Evolutionary conservation across 306 rosid species (phyloP), one percentile per base, ranked within the genome.

Genomic region (Morella rubra): DNA sequence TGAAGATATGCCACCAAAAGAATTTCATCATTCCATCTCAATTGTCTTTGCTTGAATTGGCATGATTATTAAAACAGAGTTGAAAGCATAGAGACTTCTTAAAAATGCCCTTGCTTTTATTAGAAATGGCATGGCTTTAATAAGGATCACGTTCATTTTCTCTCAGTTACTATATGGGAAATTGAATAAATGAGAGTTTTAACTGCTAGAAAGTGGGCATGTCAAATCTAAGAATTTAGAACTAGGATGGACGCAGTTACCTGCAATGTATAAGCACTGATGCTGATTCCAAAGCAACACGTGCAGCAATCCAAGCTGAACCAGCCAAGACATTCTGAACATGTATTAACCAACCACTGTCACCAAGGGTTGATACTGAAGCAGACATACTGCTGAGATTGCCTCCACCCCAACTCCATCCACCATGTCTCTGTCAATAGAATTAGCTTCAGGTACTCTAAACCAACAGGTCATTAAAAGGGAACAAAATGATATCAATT

Each of bases 251-350:
- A 27, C 2, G 18, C 65, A 40, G 77, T 73, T 70, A 95, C 99
- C 99, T 95, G 91, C 99, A 95, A 87, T 95, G 99, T 61, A 92
- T 96, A 78, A 95, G 97, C 77, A 95, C 99, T 13, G 99, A 90
- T 72, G 99, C 96, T 0, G 87, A 81, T 84, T 95, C 99, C 89
- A 92, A 80, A 81, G 80, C 92, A 86, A 91, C 89, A 47, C 96
- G 99, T 44, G 99, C 97, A 79, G 97, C 97, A 88, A 95, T 90
- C 99, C 99, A 95, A 76, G 91, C 91, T 59, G 97, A 91, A 78
- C 97, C 97, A 84, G 99, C 99, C 89, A 95, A 89, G 79, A 95
- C 84, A 83, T 76, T 88, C 66, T 95, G 99, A 77, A 95, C 85
- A 71, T 92, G 97, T 79, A 86, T 87, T 79, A 95, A 75, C 99